Evolutionary conservation across 2,329 filamentous ascomycete species (phyloP).

Genomic region (Nothopassalora personata): DNA sequence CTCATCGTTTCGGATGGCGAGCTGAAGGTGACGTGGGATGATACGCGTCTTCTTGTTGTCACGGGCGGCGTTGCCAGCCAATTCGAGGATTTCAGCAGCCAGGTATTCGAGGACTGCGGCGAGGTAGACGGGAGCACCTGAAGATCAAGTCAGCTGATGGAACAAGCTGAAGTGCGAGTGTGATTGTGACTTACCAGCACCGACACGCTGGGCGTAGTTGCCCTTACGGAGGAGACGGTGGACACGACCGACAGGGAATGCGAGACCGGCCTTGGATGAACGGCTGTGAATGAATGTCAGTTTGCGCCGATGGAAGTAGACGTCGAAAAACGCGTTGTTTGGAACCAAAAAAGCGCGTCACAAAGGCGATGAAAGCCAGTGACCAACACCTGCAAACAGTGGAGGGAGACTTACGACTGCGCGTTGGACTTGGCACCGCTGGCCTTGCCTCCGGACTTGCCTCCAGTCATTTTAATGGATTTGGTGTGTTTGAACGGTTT

Average conservation of each 20-base stretch:
- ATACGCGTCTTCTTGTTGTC: constrained; percentile 99
- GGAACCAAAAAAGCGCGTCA: constrained; percentile 40
- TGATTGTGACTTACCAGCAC: constrained; percentile 63
- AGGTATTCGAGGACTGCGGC: constrained; percentile 97
- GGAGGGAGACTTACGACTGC: constrained; percentile 75
- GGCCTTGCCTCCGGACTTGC: constrained; percentile 99
- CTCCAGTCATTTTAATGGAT: constrained; percentile 94
- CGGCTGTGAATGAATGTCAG: constrained; percentile 59
- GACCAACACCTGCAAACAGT: constrained; percentile 7
- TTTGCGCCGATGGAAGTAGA: constrained; percentile 23
- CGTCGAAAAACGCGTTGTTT: constrained; percentile 28
- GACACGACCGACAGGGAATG: constrained; percentile 98
- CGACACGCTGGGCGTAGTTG: constrained; percentile 99
- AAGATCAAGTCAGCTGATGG: constrained; percentile 13
- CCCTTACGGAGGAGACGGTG: constrained; percentile 98
- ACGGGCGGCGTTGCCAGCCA: constrained; percentile 97
- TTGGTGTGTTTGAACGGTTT: constrained; percentile 33
- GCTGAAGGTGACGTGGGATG: constrained; percentile 92
- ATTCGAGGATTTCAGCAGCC: constrained; percentile 93
- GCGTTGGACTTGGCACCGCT: constrained; percentile 92
- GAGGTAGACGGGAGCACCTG: constrained; percentile 56
- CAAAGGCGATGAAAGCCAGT: constrained; percentile 20
- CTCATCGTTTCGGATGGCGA: constrained; percentile 94
- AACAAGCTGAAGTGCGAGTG: constrained; percentile 4
- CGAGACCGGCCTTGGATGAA: constrained; percentile 98